A percentile compares a stretch with the other conserved stretches of the same genome.
Conservation (phyloP, 345 rosid species). For the Hibiscus tridactylites region DNA sequence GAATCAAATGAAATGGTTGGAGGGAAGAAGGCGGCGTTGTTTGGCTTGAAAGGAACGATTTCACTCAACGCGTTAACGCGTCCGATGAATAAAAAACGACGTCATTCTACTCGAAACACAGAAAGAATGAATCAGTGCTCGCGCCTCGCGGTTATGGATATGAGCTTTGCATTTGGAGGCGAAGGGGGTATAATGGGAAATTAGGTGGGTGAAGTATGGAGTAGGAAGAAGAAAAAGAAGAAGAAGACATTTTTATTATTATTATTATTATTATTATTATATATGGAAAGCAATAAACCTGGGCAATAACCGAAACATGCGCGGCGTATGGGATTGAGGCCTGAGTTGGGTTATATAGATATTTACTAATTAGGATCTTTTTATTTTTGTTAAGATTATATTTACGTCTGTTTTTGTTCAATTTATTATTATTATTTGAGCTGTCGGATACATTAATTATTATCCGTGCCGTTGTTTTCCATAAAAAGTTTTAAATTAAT, state of each 20-base stretch:
- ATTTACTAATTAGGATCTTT: not conserved
- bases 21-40: not conserved
- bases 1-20: not conserved
- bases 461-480: not conserved
- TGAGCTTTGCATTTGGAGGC: not conserved
- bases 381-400: too few species aligned
- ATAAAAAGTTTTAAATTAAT: too few species aligned
- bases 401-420: not conserved
- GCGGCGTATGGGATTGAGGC: not conserved
- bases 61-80: constrained; percentile 8
- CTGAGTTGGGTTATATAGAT: not conserved
- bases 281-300: not conserved
- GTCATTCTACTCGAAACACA: not conserved
- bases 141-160: not conserved
- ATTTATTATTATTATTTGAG: not conserved
- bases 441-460: not conserved
- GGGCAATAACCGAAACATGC: not conserved
- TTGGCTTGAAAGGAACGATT: constrained; percentile 16
- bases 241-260: not conserved
- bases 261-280: not conserved
- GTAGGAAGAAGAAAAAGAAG: not conserved
- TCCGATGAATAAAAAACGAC: not conserved
- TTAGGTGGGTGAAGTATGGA: not conserved
- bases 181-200: not conserved
- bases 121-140: not conserved